Percentiles rank a stretch among this genome's conserved stretches.
Conservation (phyloP, 352 stramenopile species). For the Globisporangium canariense region DNA sequence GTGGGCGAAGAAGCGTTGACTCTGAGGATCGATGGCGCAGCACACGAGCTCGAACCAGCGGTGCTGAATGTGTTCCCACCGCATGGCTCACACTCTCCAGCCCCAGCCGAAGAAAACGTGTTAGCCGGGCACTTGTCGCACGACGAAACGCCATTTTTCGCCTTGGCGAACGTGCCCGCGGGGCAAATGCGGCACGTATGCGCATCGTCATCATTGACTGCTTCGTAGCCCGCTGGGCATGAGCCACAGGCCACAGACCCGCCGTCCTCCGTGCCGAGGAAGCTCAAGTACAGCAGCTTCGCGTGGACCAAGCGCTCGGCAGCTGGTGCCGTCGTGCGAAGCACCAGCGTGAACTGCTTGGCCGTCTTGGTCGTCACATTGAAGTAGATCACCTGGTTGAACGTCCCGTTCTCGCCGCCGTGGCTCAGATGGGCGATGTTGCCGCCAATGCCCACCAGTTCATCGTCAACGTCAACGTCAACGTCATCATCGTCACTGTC, state of each 20-base stretch:
- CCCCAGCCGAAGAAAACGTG: conserved; percentile 54
- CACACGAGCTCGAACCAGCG: conserved; percentile 34
- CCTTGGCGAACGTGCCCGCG: conserved; percentile 44
- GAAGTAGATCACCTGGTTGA: conserved; percentile 49
- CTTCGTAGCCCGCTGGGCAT: conserved; percentile 54
- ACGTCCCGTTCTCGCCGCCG: conserved; percentile 65
- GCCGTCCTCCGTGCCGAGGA: conserved; percentile 49
- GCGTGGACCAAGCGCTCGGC: conserved; percentile 46
- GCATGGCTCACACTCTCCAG: conserved; percentile 46
- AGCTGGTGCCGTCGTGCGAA: conserved; percentile 44
- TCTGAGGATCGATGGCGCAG: conserved; percentile 40
- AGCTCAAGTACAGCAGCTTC: conserved; percentile 47
- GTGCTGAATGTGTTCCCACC: conserved; percentile 64
- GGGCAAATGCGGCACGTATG: conserved; percentile 55
- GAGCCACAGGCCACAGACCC: conserved; percentile 47
- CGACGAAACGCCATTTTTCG: conserved; percentile 31
- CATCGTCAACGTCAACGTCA: conserved; percentile 24
- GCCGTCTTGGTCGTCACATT: conserved; percentile 38
- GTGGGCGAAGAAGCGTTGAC: conserved; percentile 30
- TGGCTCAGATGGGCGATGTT: conserved; percentile 52
- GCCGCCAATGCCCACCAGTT: conserved; percentile 22
- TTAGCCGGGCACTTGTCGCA: conserved; percentile 57
- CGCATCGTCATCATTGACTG: conserved; percentile 22
- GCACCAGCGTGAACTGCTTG: conserved; percentile 57
- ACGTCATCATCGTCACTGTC: conserved; percentile 13